Conservation (phyloP, 495 filamentous ascomycete genomes). For the Lasiosphaeria miniovina region DNA sequence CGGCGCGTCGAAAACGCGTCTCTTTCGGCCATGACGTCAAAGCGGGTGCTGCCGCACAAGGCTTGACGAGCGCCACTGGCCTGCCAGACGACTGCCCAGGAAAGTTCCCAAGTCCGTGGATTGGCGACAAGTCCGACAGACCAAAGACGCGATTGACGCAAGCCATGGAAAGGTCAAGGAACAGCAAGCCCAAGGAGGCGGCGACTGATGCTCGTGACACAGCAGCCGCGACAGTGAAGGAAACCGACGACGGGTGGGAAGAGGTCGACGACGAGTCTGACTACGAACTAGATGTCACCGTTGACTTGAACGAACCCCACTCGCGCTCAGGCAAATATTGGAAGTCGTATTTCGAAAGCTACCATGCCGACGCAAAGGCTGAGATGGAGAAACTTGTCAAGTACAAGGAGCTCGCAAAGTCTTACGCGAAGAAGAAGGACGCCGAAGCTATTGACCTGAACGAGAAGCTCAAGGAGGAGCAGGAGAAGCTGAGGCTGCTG, state of each 20-base stretch:
- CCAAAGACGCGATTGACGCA: conserved; percentile 56
- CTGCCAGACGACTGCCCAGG: conserved; percentile 54
- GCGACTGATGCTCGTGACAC: conserved; percentile 20
- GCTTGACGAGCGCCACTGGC: conserved; percentile 40
- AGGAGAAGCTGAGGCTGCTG: conserved; percentile 46
- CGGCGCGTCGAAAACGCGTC: conserved; percentile 80
- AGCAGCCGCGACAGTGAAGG: conserved; percentile 22
- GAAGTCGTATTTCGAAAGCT: conserved; percentile 85
- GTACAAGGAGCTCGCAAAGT: conserved; percentile 80
- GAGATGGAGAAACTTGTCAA: conserved; percentile 77
- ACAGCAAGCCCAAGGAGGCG: conserved; percentile 22
- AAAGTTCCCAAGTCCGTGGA: conserved; percentile 65
- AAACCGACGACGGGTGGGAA: conserved; percentile 41
- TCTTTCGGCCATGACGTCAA: conserved; percentile 71
- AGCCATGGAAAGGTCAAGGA: conserved; percentile 44
- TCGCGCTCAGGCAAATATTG: conserved; percentile 89
- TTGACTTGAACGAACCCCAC: conserved; percentile 75
- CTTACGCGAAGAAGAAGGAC: conserved; percentile 88
- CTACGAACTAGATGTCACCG: conserved; percentile 57
- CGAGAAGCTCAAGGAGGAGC: conserved; percentile 66
- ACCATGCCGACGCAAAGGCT: conserved; percentile 72
- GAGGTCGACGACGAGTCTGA: conserved; percentile 37
- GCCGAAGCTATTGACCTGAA: conserved; percentile 67
- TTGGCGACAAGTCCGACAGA: conserved; percentile 16
- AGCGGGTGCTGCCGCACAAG: conserved; percentile 29